Conservation (phyloP, 2,329 filamentous ascomycete species). For the Talaromyces sp. region DNA sequence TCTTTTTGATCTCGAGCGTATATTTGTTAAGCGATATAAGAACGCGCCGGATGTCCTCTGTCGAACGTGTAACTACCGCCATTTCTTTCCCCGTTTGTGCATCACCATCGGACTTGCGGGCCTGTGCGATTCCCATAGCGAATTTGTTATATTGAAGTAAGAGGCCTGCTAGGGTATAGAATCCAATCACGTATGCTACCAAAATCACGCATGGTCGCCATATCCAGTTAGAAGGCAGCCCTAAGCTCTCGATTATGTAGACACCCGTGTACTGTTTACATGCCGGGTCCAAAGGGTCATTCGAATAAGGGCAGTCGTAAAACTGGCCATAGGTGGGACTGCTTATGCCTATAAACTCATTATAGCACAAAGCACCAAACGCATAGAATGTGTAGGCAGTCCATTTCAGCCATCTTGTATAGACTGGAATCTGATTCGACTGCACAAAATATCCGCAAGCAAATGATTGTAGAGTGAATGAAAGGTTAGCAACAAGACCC, state of each 20-base stretch:
- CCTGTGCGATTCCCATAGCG: conserved; percentile 66
- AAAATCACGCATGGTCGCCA: conserved; percentile 63
- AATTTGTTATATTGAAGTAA: conserved; percentile 63
- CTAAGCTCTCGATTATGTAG: conserved; percentile 66
- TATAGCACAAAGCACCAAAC: conserved; percentile 67
- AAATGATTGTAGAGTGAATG: conserved; percentile 70
- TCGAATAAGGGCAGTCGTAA: conserved; percentile 66
- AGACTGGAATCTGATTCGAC: conserved; percentile 67
- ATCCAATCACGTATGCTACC: conserved; percentile 60
- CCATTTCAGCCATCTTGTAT: conserved; percentile 71
- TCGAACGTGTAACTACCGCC: conserved; percentile 57
- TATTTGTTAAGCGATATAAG: conserved; percentile 64
- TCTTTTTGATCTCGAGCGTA: conserved; percentile 62
- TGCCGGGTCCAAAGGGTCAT: conserved; percentile 59
- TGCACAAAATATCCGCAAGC: conserved; percentile 76
- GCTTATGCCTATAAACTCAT: conserved; percentile 59
- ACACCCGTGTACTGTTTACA: conserved; percentile 67
- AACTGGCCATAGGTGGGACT: conserved; percentile 54
- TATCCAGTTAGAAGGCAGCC: conserved; percentile 66
- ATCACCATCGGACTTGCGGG: conserved; percentile 57
- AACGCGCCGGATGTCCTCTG: conserved; percentile 55
- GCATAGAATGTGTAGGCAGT: conserved; percentile 51
- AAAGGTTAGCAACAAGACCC: conserved; percentile 68
- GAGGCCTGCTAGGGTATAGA: conserved; percentile 59
- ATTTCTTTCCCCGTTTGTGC: conserved; percentile 64